Percentiles rank a stretch among this genome's conserved stretches.
Evolutionary conservation across 164 flowering plant genomes (phyloP).

Genomic region (Santalum album): DNA sequence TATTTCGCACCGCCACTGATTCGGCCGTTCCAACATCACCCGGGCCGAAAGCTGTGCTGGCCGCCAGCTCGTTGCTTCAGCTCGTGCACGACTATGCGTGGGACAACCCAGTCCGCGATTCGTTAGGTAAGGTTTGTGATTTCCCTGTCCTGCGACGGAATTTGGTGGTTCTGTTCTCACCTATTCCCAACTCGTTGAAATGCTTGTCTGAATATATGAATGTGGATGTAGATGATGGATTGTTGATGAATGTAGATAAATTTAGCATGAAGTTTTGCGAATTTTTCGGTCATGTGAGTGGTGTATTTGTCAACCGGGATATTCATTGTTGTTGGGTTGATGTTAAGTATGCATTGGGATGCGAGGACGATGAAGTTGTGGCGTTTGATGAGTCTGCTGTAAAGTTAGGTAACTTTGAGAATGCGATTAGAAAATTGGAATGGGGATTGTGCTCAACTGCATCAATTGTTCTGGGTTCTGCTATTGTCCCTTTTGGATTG

Average conservation of each 20-base stretch:
- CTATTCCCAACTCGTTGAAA: constrained; percentile 21
- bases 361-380: constrained; percentile 5
- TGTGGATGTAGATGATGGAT: constrained; percentile 20
- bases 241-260: constrained; percentile 14
- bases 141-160: constrained; percentile 34
- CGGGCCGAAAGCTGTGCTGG: constrained; percentile 21
- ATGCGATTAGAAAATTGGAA: constrained; percentile 48
- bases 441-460: constrained; percentile 78
- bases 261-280: constrained; percentile 24
- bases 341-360: constrained; percentile 27
- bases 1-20: not conserved
- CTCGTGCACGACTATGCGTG: constrained; percentile 62
- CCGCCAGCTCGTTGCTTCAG: constrained; percentile 48
- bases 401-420: constrained; percentile 16
- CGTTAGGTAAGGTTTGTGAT: constrained; percentile 16
- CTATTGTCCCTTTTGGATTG: constrained; percentile 73
- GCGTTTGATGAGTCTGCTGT: constrained; percentile 8
- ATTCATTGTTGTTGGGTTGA: constrained; percentile 73
- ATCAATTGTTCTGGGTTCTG: constrained; percentile 60
- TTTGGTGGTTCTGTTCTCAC: constrained; percentile 65
- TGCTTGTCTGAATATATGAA: constrained; percentile 29
- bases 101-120: constrained; percentile 38
- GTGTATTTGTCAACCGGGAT: constrained; percentile 42
- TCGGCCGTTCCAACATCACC: not conserved
- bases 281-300: constrained; percentile 39